Percentiles rank a stretch among this genome's conserved stretches.
Conservation (phyloP, 345 rosid genomes). For the Sonneratia caseolaris region DNA sequence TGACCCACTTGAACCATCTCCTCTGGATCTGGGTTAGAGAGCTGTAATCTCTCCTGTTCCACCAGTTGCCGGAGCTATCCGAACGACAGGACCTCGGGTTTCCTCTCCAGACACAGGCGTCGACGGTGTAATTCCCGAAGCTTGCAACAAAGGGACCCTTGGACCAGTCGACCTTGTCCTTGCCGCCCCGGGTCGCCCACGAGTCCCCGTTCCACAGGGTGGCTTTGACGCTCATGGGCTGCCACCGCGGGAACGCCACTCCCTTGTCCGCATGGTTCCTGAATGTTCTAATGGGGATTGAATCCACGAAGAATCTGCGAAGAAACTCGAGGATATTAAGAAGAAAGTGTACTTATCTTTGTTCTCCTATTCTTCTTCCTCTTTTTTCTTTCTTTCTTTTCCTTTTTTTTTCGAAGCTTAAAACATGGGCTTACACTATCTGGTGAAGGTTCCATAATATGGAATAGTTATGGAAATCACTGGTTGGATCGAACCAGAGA, state of each 20-base stretch:
- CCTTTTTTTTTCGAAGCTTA: background rate
- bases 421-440: constrained; percentile 45
- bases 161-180: constrained; percentile 67
- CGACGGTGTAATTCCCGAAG: constrained; percentile 51
- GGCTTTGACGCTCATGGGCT: constrained; percentile 55
- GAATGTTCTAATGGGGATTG: constrained; percentile 58
- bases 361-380: too few relatives aligned
- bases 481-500: constrained; percentile 92
- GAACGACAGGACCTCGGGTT: constrained; percentile 51
- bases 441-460: constrained; percentile 77
- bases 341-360: background rate
- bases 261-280: constrained; percentile 71
- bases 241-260: constrained; percentile 60
- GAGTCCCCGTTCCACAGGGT: constrained; percentile 82
- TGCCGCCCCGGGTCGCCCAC: constrained; percentile 86
- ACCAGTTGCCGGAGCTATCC: constrained; percentile 49
- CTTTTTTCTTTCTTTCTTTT: background rate
- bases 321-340: background rate
- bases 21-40: constrained; percentile 43
- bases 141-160: constrained; percentile 64
- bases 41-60: constrained; percentile 43
- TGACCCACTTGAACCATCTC: constrained; percentile 80
- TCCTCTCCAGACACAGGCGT: constrained; percentile 66
- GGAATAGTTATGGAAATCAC: constrained; percentile 65
- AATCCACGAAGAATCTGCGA: constrained; percentile 68